A percentile compares a stretch with the other conserved stretches of the same genome.
Evolutionary conservation across 2,329 filamentous ascomycete species (phyloP).

Genomic region (Monilinia vaccinii-corymbosi): DNA sequence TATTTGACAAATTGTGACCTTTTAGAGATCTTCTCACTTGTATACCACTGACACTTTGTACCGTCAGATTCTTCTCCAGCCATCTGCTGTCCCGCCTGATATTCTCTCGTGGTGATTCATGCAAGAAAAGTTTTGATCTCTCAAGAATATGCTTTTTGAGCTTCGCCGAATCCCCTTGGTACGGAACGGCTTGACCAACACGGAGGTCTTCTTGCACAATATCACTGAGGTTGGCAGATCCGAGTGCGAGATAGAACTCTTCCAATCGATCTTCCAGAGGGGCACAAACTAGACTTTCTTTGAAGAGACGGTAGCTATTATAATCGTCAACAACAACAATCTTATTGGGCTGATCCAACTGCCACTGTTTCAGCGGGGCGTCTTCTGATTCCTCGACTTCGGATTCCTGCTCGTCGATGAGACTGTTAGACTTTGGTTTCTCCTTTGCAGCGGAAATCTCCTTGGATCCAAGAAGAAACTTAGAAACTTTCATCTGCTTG

Average conservation of each 20-base stretch:
- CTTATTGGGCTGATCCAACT: slow-evolving; percentile 60
- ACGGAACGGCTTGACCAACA: slow-evolving; percentile 49
- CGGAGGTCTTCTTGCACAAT: slow-evolving; percentile 71
- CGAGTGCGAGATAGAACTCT: slow-evolving; percentile 73
- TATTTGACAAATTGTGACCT: slow-evolving; percentile 59
- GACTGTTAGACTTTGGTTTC: slow-evolving; percentile 13
- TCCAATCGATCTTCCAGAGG: slow-evolving; percentile 86
- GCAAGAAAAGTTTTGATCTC: slow-evolving; percentile 79
- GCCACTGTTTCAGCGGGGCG: slow-evolving; percentile 43
- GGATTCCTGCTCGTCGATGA: slow-evolving; percentile 32
- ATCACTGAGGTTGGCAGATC: slow-evolving; percentile 64
- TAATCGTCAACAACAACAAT: slow-evolving; percentile 83
- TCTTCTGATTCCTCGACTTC: slow-evolving; percentile 37
- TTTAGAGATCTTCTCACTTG: slow-evolving; percentile 68
- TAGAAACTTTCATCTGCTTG: slow-evolving; percentile 62
- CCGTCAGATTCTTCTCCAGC: slow-evolving; percentile 76
- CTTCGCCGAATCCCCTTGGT: slow-evolving; percentile 59
- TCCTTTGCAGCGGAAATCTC: slow-evolving; percentile 43
- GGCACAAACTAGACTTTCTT: slow-evolving; percentile 71
- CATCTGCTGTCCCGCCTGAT: slow-evolving; percentile 83
- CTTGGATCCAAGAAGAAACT: slow-evolving; percentile 76
- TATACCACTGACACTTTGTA: slow-evolving; percentile 71
- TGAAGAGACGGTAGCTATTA: slow-evolving; percentile 81
- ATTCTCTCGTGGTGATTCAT: slow-evolving; percentile 61
- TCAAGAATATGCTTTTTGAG: slow-evolving; percentile 79